phyloP scores from a whole-genome alignment of 2,329 filamentous ascomycete species.

The Annulohypoxylon truncatum region DNA sequence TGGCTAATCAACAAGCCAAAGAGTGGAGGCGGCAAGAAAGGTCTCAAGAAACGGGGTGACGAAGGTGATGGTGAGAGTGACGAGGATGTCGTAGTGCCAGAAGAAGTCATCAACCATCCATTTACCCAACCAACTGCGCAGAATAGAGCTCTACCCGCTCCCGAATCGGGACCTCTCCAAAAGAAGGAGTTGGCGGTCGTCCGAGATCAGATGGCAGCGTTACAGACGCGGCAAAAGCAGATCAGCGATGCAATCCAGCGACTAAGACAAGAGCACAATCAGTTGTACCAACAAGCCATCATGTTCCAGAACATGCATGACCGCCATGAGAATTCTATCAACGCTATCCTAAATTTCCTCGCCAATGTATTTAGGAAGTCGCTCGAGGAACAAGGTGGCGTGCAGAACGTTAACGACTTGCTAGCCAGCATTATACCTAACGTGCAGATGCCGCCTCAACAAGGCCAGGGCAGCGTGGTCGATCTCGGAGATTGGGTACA shows the following conservation, averaged over 20 bases:
- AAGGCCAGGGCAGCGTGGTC: slow-evolving; percentile 68
- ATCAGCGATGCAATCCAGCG: slow-evolving; percentile 86
- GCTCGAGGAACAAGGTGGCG: slow-evolving; percentile 81
- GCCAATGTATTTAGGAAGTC: slow-evolving; percentile 97
- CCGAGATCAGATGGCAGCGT: slow-evolving; percentile 80
- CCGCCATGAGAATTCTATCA: slow-evolving; percentile 98
- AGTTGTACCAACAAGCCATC: slow-evolving; percentile 87
- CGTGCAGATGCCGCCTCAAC: slow-evolving; percentile 57
- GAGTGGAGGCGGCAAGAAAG: slow-evolving; percentile 70
- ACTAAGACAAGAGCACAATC: slow-evolving; percentile 85
- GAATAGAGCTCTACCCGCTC: slow-evolving; percentile 55
- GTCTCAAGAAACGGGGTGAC: slow-evolving; percentile 69
- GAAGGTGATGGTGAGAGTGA: slow-evolving; percentile 78
- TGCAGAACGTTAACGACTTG: slow-evolving; percentile 84
- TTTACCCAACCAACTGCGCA: slow-evolving; percentile 46
- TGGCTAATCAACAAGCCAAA: slow-evolving; percentile 98
- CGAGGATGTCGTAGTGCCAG: slow-evolving; percentile 63
- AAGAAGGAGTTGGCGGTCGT: slow-evolving; percentile 82
- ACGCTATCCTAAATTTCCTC: slow-evolving; percentile 96
- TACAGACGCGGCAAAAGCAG: slow-evolving; percentile 86
- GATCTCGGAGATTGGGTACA: slow-evolving; percentile 70
- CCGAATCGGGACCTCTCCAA: slow-evolving; percentile 62
- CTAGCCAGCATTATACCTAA: slow-evolving; percentile 79
- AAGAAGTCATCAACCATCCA: slow-evolving; percentile 58
- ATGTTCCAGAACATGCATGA: slow-evolving; percentile 93